Conservation (phyloP, 1,284 basidiomycete genomes). For the Ceratobasidium sp. region DNA sequence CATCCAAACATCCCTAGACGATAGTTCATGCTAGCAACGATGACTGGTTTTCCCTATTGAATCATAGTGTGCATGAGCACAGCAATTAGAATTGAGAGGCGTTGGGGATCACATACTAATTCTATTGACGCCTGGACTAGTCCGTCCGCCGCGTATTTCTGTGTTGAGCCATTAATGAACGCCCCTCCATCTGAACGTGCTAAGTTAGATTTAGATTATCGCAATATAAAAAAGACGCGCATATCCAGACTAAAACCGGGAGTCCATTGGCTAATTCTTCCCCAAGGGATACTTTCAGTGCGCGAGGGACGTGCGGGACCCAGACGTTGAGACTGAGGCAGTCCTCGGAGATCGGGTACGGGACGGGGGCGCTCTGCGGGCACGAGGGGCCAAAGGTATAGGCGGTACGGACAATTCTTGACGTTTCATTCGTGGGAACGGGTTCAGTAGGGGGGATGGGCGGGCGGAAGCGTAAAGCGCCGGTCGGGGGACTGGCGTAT, state of each 20-base stretch:
- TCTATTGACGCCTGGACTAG: conserved; percentile 37
- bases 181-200: conserved; percentile 54
- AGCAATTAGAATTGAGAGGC: conserved; percentile 19
- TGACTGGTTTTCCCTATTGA: conserved; percentile 54
- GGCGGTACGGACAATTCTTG: neutral
- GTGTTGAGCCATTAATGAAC: conserved; percentile 50
- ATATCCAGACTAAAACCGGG: conserved; percentile 58
- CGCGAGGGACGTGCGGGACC: conserved; percentile 40
- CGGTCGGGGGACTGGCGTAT: conserved; percentile 61
- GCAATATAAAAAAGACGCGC: conserved; percentile 16
- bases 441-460: conserved; percentile 54
- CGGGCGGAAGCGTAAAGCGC: conserved; percentile 57
- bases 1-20: conserved; percentile 63
- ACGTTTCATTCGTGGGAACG: conserved; percentile 32
- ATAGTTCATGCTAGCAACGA: conserved; percentile 61
- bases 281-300: conserved; percentile 3
- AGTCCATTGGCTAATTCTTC: conserved; percentile 47
- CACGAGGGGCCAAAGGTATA: conserved; percentile 28
- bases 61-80: conserved; percentile 9
- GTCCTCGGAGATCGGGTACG: conserved; percentile 56
- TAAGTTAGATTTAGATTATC: conserved; percentile 8
- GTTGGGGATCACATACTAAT: conserved; percentile 21
- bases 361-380: conserved; percentile 41
- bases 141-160: conserved; percentile 43
- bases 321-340: conserved; percentile 60